phyloP scores from a whole-genome alignment of 2,329 filamentous ascomycete species.

The Calonectria pseudoreteaudii region DNA sequence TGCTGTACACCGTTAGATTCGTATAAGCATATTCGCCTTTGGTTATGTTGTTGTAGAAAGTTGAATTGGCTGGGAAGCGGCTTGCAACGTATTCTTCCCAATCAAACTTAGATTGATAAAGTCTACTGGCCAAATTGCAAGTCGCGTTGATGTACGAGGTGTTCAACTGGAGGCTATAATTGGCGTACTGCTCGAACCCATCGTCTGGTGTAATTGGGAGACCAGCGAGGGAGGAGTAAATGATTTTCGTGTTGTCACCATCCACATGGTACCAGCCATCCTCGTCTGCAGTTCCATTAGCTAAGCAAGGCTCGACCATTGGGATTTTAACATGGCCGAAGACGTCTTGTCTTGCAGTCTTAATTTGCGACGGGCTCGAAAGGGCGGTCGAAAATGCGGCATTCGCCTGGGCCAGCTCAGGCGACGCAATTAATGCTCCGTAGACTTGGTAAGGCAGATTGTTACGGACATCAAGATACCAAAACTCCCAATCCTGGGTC shows the following conservation, averaged over 20 bases:
- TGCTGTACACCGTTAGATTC: not conserved
- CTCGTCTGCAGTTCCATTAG: not conserved
- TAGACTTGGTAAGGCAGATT: not conserved
- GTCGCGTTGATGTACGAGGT: conserved; percentile 9
- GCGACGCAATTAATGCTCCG: not conserved
- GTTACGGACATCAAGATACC: conserved; percentile 24
- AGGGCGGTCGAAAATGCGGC: conserved; percentile 11
- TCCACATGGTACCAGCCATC: conserved; percentile 14
- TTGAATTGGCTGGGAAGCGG: not conserved
- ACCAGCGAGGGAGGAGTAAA: conserved; percentile 17
- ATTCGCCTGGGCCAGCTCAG: not conserved
- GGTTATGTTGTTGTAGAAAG: not conserved
- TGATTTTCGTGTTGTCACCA: not conserved
- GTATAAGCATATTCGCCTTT: not conserved
- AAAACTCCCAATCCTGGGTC: not conserved
- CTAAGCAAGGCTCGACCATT: conserved; percentile 11
- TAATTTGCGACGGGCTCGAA: conserved; percentile 8
- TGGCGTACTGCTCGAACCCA: not conserved
- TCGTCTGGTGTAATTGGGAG: conserved; percentile 6
- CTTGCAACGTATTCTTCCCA: not conserved
- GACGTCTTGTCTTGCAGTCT: conserved; percentile 18
- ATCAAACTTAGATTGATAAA: not conserved
- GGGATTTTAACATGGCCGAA: conserved; percentile 28
- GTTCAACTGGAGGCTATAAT: not conserved
- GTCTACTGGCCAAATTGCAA: not conserved